Base-by-base conservation (phyloP, 148 eudicot species). In the Camellia japonica region DNA sequence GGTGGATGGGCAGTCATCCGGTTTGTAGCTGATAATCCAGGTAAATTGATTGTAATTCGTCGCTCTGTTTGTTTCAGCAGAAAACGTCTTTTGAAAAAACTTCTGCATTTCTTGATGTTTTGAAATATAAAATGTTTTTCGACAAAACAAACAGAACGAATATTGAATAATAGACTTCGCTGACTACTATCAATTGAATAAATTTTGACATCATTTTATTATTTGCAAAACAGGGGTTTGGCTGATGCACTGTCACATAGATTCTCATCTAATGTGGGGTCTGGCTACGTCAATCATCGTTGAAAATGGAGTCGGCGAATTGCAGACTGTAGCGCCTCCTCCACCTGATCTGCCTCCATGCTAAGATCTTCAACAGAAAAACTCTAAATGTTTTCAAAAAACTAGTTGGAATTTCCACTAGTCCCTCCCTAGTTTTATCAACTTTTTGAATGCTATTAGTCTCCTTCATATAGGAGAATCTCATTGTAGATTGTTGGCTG, bases 1-100 rank as follows among this genome's bases (percentile, higher is more conserved):
- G 98, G 97, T 0, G 98, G 98, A 78, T 95, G 97, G 98, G 92
- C 91, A 4, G 97, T 89, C 78, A 95, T 95, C 59, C 96, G 98
- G 47, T 95, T 95, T 55, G 88, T 87, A 66, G 98, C 96, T 41
- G 96, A 93, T 84, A 93, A 95, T 83, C 98, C 98, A 87, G 98
- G 98, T 93, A 87, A 30, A 30, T 30, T 30, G 38, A 30, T 30
- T 30, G 38, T 30, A 30, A 30, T 30, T 30, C 38, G 1, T 30
- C 38, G 1, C 38, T 30, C 38, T 30, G 38, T 30, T 30, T 30
- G 38, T 30, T 30, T 30, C 38, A 30, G 38, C 38, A 30, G 38
- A 30, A 30, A 30, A 30, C 38, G 38, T 30, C 38, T 30, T 30
- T 30, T 30, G 38, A 30, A 30, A 30, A 30, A 30, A 30, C 38